Evolutionary conservation across 768 basidiomycete species (phyloP).

Genomic region (Trametes maxima): DNA sequence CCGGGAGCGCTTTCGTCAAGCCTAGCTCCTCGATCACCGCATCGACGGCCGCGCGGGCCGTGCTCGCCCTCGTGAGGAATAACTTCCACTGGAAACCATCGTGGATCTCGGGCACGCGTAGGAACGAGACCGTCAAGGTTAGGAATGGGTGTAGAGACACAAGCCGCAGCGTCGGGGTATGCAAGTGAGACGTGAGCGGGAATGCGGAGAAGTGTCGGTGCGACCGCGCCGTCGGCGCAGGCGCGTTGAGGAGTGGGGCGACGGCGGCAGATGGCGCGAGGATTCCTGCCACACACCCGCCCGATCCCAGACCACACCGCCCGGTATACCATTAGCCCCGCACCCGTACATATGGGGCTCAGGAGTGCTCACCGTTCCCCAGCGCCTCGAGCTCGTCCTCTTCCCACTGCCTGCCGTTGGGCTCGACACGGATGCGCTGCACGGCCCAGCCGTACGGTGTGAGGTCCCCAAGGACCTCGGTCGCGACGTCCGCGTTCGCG

Average conservation of each 20-base stretch:
- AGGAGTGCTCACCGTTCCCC: conserved; percentile 54
- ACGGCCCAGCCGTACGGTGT: conserved; percentile 68
- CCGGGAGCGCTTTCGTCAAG: conserved; percentile 61
- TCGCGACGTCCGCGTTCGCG: conserved; percentile 48
- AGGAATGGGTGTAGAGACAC: conserved; percentile 69
- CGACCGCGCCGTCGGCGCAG: conserved; percentile 37
- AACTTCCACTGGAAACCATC: conserved; percentile 69
- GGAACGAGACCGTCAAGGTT: conserved; percentile 54
- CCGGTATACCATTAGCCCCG: not conserved
- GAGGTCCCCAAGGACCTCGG: conserved; percentile 59
- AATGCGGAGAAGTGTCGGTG: conserved; percentile 70
- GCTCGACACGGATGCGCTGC: conserved; percentile 62
- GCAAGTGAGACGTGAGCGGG: conserved; percentile 66
- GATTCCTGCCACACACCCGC: conserved; percentile 44
- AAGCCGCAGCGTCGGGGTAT: conserved; percentile 66
- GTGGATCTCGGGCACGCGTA: conserved; percentile 75
- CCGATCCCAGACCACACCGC: conserved; percentile 16
- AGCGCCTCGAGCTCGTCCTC: conserved; percentile 68
- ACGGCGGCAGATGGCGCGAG: conserved; percentile 48
- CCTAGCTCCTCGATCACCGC: conserved; percentile 65
- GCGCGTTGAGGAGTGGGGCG: conserved; percentile 52
- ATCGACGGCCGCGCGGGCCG: conserved; percentile 57
- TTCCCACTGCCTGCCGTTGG: conserved; percentile 65
- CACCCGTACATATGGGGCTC: not conserved
- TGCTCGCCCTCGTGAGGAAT: conserved; percentile 62